These are phyloP conservation scores for Xylaria sp. DNA, from an alignment of 2,329 filamentous ascomycete species.

Conservation along the genomic window DNA sequence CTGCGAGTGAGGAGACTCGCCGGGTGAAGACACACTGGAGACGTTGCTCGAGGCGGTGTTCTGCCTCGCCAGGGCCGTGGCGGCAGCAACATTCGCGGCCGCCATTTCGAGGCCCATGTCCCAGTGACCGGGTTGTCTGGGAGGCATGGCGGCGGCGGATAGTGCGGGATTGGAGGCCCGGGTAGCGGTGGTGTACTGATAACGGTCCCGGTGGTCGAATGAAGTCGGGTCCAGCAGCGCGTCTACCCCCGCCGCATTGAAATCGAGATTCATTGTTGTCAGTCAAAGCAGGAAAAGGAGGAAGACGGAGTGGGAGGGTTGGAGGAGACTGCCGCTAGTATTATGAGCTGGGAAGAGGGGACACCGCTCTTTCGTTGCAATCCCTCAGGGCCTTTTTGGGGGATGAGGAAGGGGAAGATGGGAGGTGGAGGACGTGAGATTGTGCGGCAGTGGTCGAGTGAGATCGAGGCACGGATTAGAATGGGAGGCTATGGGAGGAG, in stretches of 20 bases:
- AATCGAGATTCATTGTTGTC: constrained; percentile 54
- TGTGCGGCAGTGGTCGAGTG: constrained; percentile 30
- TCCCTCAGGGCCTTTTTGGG: constrained; percentile 25
- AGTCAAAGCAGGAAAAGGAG: constrained; percentile 30
- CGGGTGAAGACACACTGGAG: constrained; percentile 44
- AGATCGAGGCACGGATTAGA: constrained; percentile 28
- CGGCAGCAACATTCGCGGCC: constrained; percentile 23
- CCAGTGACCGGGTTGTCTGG: constrained; percentile 43
- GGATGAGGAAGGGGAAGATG: constrained; percentile 20
- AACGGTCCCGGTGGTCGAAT: constrained; percentile 55
- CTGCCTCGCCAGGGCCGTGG: constrained; percentile 34
- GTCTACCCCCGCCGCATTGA: constrained; percentile 53
- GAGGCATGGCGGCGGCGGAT: constrained; percentile 36
- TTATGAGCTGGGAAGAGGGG: constrained; percentile 39
- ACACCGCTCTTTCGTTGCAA: constrained; percentile 42
- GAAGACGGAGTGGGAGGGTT: constrained; percentile 34
- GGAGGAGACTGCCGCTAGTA: constrained; percentile 40
- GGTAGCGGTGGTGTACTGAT: constrained; percentile 45
- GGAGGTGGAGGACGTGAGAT: constrained; percentile 32
- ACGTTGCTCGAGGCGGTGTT: constrained; percentile 37
- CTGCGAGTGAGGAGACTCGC: constrained; percentile 42
- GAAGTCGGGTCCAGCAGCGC: constrained; percentile 55
- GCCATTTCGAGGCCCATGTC: constrained; percentile 50
- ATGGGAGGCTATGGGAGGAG: constrained; percentile 28
- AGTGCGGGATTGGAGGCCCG: constrained; percentile 36